Evolutionary conservation across 202 grass and related monocot genomes (phyloP), one percentile per base, ranked within the genome.

Genomic region (Digitaria exilis): DNA sequence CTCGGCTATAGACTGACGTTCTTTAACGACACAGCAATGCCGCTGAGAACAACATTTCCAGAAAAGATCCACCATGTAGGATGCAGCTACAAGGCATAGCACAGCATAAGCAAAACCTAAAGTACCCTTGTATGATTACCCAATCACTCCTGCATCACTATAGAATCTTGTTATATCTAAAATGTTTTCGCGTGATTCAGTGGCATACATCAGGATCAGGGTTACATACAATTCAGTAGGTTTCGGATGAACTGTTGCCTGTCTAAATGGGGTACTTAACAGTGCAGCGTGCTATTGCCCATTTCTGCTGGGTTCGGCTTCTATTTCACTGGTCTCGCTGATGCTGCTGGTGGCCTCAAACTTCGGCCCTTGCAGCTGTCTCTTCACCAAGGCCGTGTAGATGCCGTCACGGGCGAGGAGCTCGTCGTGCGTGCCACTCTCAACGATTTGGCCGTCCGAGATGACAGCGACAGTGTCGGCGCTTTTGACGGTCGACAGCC

Each of bases 301-400:
- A 28, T 80, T 80, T 21, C 69, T 65, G 29, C 52, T 87, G n/a
- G 69, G 54, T 58, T 90, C 51, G 2, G 37, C 51, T 71, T 81
- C 62, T 50, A 87, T 61, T 64, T 84, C 84, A 17, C 6, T 8
- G n/a, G 80, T 46, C 29, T n/a, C 52, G 14, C 48, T 55, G 48
- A 59, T 49, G n/a, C 41, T 80, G 76, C 45, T 64, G 26, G 75
- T 71, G 62, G 71, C 80, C 69, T 96, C 96, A 39, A 90, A 87
- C 84, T 76, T 92, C 30, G 93, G 85, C 29, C 88, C 86, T 83
- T 99, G 93, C 78, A 99, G 83, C 84, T 99, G 96, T 78, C 96
- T 92, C 89, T 92, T 98, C 85, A 98, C 96, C 54, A 98, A 85
- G 67, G 93, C 92, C 29, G 96, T 96, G 58, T 98, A 99, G 79